Evolutionary conservation across 306 rosid genomes (phyloP).

Genomic region (Glycine latifolia): DNA sequence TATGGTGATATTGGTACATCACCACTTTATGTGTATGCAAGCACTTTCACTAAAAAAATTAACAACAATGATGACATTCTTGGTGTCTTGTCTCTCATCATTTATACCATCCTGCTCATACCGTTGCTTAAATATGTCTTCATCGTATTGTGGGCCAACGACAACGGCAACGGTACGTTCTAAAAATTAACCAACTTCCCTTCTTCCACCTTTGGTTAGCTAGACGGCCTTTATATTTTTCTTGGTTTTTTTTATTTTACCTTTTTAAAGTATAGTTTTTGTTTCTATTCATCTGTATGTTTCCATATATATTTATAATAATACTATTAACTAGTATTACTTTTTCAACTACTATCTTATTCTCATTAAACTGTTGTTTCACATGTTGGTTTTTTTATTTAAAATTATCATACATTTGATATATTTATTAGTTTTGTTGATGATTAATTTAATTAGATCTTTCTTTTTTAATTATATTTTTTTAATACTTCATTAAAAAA

Average conservation of each 20-base stretch:
- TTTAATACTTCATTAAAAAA: too few species aligned
- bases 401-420: too few species aligned
- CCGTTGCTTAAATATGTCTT: constrained; percentile 82
- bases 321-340: background rate
- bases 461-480: too few species aligned
- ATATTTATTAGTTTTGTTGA: too few species aligned
- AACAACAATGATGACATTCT: constrained; percentile 56
- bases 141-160: constrained; percentile 79
- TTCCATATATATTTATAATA: background rate
- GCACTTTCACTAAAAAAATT: constrained; percentile 57
- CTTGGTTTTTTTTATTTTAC: too few species aligned
- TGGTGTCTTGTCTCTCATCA: constrained; percentile 76
- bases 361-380: background rate
- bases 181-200: background rate
- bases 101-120: constrained; percentile 67
- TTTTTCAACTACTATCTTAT: background rate
- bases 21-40: constrained; percentile 71
- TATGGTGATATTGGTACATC: constrained; percentile 96
- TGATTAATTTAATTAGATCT: too few species aligned
- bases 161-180: constrained; percentile 72
- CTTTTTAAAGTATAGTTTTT: background rate
- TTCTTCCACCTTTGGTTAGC: background rate
- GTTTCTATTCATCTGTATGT: background rate
- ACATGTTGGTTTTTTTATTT: too few species aligned
- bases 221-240: too few species aligned